A percentile compares a stretch with the other conserved stretches of the same genome.
Conservation (phyloP, 1,284 basidiomycete genomes). For the Mycena sp. region DNA sequence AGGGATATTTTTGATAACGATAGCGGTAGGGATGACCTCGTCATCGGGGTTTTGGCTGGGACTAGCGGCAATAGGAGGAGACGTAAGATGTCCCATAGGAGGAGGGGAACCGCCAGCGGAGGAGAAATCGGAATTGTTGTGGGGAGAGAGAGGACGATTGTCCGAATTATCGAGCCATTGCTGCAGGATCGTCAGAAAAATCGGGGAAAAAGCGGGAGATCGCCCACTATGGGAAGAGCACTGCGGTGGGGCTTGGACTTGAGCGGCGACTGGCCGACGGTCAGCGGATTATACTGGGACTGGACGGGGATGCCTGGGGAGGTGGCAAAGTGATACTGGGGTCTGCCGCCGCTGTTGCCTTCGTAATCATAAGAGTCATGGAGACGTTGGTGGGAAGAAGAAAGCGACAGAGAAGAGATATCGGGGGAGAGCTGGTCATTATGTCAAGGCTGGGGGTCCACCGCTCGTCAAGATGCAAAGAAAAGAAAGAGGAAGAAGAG, state of each 20-base stretch:
- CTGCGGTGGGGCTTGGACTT: constrained; percentile 76
- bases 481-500: constrained; percentile 37
- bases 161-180: constrained; percentile 86
- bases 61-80: constrained; percentile 57
- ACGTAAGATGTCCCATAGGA: constrained; percentile 63
- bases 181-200: constrained; percentile 48
- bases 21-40: constrained; percentile 98
- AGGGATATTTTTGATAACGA: constrained; percentile 99
- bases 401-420: constrained; percentile 77
- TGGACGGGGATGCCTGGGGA: constrained; percentile 72
- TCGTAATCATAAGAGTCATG: constrained; percentile 84
- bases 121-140: constrained; percentile 86
- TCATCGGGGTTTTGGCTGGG: constrained; percentile 72
- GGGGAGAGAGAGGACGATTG: constrained; percentile 82
- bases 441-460: constrained; percentile 44
- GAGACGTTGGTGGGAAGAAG: constrained; percentile 77
- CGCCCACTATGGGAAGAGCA: constrained; percentile 75
- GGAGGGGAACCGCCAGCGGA: constrained; percentile 82
- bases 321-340: constrained; percentile 75
- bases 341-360: constrained; percentile 59
- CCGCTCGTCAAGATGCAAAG: constrained; percentile 43
- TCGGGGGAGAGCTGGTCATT: constrained; percentile 83
- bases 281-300: constrained; percentile 69
- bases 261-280: constrained; percentile 71
- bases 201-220: constrained; percentile 34